phyloP scores from a whole-genome alignment of 2,329 filamentous ascomycete species.

The Neoascochyta sp. region DNA sequence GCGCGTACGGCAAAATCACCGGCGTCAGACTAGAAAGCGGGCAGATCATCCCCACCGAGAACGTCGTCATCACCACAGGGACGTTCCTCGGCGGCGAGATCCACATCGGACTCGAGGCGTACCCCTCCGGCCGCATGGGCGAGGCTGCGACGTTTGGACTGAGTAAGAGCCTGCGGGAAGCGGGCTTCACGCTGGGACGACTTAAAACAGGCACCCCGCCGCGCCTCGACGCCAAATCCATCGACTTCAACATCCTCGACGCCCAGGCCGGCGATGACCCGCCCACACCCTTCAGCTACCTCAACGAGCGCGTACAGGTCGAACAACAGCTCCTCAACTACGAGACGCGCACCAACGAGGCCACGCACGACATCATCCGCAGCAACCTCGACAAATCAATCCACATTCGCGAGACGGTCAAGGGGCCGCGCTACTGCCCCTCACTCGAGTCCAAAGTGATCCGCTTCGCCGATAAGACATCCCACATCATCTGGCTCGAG shows the following conservation, averaged over 20 bases:
- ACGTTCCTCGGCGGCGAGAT: slow-evolving; percentile 96
- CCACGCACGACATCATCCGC: slow-evolving; percentile 77
- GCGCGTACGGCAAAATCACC: slow-evolving; percentile 66
- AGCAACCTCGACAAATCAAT: slow-evolving; percentile 93
- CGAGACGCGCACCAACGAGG: slow-evolving; percentile 80
- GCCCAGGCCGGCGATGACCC: slow-evolving; percentile 78
- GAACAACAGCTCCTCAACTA: slow-evolving; percentile 81
- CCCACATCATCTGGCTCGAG: slow-evolving; percentile 93
- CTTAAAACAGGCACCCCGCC: slow-evolving; percentile 96
- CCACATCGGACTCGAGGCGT: slow-evolving; percentile 82
- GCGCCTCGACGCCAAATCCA: slow-evolving; percentile 74
- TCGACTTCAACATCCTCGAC: slow-evolving; percentile 71
- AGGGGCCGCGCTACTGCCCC: slow-evolving; percentile 90
- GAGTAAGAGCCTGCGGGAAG: slow-evolving; percentile 82
- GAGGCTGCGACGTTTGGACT: slow-evolving; percentile 90
- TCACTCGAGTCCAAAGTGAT: slow-evolving; percentile 93
- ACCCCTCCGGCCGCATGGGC: slow-evolving; percentile 85
- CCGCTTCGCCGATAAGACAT: slow-evolving; percentile 73
- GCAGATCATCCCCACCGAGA: slow-evolving; percentile 71
- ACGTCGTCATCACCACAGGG: slow-evolving; percentile 91
- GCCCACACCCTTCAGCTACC: slow-evolving; percentile 84
- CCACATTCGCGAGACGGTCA: slow-evolving; percentile 92
- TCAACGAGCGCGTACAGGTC: slow-evolving; percentile 75
- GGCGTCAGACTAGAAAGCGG: slow-evolving; percentile 86
- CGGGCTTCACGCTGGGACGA: slow-evolving; percentile 83